These are phyloP conservation scores for Candida montana DNA, from an alignment of 805 yeast species.

Conservation along the genomic window DNA sequence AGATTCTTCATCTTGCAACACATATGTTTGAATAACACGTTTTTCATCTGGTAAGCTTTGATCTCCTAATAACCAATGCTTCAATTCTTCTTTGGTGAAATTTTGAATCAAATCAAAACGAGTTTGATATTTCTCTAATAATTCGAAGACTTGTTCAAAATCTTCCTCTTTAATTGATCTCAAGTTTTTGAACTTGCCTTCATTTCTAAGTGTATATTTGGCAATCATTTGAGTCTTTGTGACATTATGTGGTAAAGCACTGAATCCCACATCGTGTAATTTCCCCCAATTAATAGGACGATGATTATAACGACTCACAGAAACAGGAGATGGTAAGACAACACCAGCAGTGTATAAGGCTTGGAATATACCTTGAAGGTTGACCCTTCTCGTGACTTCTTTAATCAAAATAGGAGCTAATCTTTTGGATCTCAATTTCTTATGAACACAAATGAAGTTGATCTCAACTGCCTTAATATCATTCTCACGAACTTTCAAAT, in stretches of 20 bases:
- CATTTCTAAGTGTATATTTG: slow-evolving; percentile 52
- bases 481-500: slow-evolving; percentile 52
- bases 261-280: slow-evolving; percentile 84
- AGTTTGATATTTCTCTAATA: slow-evolving; percentile 58
- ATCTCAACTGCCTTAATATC: slow-evolving; percentile 71
- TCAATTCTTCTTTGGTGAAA: slow-evolving; percentile 62
- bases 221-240: slow-evolving; percentile 72
- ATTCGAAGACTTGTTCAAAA: slow-evolving; percentile 52
- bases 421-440: slow-evolving; percentile 87
- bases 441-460: slow-evolving; percentile 91
- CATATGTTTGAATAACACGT: slow-evolving; percentile 69
- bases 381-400: slow-evolving; percentile 91
- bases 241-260: slow-evolving; percentile 66
- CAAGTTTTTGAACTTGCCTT: slow-evolving; percentile 47
- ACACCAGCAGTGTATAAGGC: slow-evolving; percentile 93
- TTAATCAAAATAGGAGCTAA: slow-evolving; percentile 90
- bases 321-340: slow-evolving; percentile 85
- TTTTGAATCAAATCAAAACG: slow-evolving; percentile 70
- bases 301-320: slow-evolving; percentile 86
- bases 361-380: slow-evolving; percentile 83
- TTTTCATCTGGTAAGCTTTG: slow-evolving; percentile 28
- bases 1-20: slow-evolving; percentile 46
- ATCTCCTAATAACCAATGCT: slow-evolving; percentile 76
- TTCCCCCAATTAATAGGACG: slow-evolving; percentile 92
- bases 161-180: slow-evolving; percentile 51